Evolutionary conservation across 352 stramenopile genomes (phyloP).

Genomic region (Phytophthora pini): DNA sequence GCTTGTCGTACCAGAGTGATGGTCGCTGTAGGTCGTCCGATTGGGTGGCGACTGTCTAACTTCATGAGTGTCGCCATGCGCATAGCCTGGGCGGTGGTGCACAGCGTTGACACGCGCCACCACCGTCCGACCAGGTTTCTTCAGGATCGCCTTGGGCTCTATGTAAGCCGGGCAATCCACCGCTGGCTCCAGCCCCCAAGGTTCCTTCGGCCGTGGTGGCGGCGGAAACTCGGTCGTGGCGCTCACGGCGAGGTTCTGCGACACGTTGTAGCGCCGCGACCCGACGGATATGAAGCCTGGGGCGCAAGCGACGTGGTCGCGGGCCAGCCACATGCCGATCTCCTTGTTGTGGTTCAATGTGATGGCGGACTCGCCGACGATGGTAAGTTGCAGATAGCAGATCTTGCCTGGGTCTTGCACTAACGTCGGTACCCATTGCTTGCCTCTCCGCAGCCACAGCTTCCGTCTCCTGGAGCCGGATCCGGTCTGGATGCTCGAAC

Average conservation of each 20-base stretch:
- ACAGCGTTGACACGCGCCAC: no score
- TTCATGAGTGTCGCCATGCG: no score
- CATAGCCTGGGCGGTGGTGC: no score
- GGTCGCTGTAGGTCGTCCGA: no score
- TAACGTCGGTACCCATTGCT: neutral
- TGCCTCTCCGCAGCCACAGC: neutral
- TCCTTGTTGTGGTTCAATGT: neutral
- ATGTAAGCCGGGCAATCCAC: no score
- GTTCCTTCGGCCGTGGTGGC: no score
- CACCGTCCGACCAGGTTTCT: no score
- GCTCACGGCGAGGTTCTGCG: neutral
- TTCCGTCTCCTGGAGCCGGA: neutral
- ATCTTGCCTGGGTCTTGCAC: neutral
- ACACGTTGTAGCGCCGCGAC: neutral
- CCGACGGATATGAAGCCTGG: neutral
- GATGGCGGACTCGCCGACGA: neutral
- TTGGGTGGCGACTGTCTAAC: no score
- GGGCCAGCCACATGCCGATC: neutral
- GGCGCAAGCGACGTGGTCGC: neutral
- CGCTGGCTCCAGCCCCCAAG: no score
- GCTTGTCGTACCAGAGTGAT: no score
- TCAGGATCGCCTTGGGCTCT: no score
- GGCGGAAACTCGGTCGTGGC: neutral
- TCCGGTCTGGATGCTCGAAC: neutral
- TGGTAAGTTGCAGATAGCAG: neutral